Percentiles rank a stretch among this genome's conserved stretches.
Evolutionary conservation across 495 filamentous ascomycete species (phyloP).

Genomic region (Neurospora sp.): DNA sequence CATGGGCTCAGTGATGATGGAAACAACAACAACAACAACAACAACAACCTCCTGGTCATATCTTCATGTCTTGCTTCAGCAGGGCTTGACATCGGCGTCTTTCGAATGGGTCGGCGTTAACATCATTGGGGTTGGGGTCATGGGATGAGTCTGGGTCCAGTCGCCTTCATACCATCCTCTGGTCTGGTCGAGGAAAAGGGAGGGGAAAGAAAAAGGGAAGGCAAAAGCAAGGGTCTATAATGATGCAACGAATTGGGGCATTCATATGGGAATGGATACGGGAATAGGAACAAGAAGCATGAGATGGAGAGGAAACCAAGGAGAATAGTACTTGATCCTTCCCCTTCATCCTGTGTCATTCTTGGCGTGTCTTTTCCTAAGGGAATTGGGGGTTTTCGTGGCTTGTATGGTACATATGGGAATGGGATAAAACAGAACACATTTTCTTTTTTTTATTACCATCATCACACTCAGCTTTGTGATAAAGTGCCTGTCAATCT

Average conservation of each 20-base stretch:
- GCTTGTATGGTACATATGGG: not conserved
- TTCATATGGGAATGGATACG: not conserved
- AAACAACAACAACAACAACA: not conserved
- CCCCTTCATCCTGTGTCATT: not conserved
- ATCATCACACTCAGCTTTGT: not conserved
- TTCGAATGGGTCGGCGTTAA: not conserved
- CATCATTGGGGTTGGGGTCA: not conserved
- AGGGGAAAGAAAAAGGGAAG: not conserved
- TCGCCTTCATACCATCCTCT: not conserved
- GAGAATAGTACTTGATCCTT: not conserved
- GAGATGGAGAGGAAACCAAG: not conserved
- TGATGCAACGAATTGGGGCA: not conserved
- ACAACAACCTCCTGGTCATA: not conserved
- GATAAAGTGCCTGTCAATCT: not conserved
- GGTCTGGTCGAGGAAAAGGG: not conserved
- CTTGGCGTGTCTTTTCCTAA: not conserved
- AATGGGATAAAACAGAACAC: not conserved
- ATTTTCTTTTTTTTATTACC: not conserved
- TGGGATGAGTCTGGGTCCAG: not conserved
- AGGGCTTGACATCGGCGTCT: not conserved
- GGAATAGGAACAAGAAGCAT: not conserved
- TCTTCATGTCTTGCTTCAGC: not conserved
- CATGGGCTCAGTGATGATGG: not conserved
- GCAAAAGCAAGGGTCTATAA: not conserved
- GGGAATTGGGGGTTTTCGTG: not conserved